Conservation (phyloP, 208 protist genomes). For the Trypanosoma platydactyli region DNA sequence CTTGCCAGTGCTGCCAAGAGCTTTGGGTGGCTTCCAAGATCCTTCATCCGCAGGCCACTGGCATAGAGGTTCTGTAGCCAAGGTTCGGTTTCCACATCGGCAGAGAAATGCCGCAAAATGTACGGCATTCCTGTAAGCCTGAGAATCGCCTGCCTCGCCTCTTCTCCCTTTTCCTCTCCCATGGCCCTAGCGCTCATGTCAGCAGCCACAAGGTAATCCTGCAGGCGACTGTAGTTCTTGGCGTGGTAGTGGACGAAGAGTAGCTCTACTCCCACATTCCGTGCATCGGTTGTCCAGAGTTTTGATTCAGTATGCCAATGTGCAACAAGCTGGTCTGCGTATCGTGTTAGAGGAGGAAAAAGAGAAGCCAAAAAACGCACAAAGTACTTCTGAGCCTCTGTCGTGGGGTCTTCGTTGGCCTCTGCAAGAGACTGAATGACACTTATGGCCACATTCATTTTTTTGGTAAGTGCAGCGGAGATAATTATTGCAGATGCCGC, state of each 20-base stretch:
- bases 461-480: constrained; percentile 39
- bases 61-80: constrained; percentile 25
- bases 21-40: constrained; percentile 29
- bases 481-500: constrained; percentile 58
- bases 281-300: constrained; percentile 21
- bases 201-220: constrained; percentile 15
- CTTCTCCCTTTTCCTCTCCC: neutral
- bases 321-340: constrained; percentile 73
- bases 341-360: constrained; percentile 44
- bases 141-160: constrained; percentile 20
- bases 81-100: constrained; percentile 15
- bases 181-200: neutral
- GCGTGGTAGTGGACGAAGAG: constrained; percentile 35
- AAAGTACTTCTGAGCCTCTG: constrained; percentile 56
- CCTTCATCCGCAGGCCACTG: constrained; percentile 26
- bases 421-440: constrained; percentile 66
- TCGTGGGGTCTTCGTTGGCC: constrained; percentile 45
- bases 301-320: constrained; percentile 54
- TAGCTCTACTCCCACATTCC: constrained; percentile 52
- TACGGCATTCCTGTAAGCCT: constrained; percentile 27
- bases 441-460: constrained; percentile 53
- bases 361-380: constrained; percentile 40
- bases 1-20: constrained; percentile 31
- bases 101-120: constrained; percentile 31
- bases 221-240: constrained; percentile 25